These are phyloP conservation scores for Dacryopinax spathularia DNA, from an alignment of 768 basidiomycete genomes.

Conservation along the genomic window DNA sequence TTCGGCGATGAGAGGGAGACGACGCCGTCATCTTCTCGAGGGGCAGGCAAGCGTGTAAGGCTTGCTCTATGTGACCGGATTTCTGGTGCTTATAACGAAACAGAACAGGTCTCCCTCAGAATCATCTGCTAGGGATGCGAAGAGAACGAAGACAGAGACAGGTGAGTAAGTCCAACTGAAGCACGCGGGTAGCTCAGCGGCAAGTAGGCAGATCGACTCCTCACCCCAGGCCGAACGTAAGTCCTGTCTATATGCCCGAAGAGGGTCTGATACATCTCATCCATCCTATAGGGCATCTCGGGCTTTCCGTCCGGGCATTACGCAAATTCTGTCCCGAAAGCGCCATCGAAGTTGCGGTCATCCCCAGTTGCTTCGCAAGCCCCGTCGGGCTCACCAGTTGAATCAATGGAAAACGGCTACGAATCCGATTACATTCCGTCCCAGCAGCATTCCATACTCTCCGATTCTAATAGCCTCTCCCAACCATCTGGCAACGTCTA, in stretches of 20 bases:
- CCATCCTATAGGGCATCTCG: background rate
- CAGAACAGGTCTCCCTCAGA: background rate
- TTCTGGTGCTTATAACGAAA: background rate
- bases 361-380: background rate
- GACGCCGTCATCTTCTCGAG: background rate
- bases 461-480: background rate
- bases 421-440: background rate
- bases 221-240: background rate
- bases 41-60: background rate
- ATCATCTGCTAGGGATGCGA: background rate
- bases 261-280: background rate
- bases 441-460: background rate
- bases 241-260: no score
- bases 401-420: background rate
- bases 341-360: background rate
- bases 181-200: background rate
- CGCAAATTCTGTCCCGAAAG: background rate
- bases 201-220: background rate
- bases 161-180: background rate
- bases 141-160: background rate
- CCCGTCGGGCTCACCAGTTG: background rate
- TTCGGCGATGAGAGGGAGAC: conserved; percentile 44
- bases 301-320: background rate
- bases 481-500: background rate
- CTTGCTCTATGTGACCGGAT: background rate